Evolutionary conservation across 2,329 filamentous ascomycete species (phyloP).

Genomic region (Chaetothyriales sp.): DNA sequence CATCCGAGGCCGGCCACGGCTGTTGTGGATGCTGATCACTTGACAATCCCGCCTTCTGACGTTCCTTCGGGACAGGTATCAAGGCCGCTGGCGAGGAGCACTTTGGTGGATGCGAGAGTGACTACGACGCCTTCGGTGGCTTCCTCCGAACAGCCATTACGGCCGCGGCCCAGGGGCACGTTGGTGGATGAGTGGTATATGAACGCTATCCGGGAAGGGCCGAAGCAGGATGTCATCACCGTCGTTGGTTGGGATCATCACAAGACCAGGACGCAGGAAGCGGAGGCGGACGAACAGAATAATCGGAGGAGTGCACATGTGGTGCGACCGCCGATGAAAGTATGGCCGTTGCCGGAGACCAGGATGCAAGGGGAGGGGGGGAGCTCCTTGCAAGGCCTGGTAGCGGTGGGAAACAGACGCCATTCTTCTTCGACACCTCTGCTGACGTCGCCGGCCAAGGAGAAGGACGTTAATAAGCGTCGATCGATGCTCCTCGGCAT

Average conservation of each 20-base stretch:
- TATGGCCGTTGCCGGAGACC: background rate
- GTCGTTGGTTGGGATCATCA: background rate
- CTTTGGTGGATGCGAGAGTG: background rate
- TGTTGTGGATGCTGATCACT: background rate
- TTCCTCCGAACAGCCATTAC: background rate
- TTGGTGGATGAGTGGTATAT: background rate
- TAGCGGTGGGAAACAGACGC: background rate
- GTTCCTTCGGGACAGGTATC: background rate
- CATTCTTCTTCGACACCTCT: background rate
- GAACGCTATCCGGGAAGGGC: background rate
- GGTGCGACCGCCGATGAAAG: background rate
- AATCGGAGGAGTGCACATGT: background rate
- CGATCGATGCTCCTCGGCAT: background rate
- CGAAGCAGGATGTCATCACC: constrained; percentile 1
- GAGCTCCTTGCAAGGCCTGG: background rate
- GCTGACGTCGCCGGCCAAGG: background rate
- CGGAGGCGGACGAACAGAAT: background rate
- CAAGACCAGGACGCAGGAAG: background rate
- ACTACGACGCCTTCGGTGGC: background rate
- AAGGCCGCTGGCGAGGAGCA: background rate
- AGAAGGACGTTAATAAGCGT: background rate
- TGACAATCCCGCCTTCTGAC: background rate
- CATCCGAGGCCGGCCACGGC: background rate
- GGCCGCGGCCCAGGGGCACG: background rate
- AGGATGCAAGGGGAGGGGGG: background rate